A percentile compares a stretch with the other conserved stretches of the same genome.
Conservation (phyloP, 345 rosid species). For the Hypericum perforatum region DNA sequence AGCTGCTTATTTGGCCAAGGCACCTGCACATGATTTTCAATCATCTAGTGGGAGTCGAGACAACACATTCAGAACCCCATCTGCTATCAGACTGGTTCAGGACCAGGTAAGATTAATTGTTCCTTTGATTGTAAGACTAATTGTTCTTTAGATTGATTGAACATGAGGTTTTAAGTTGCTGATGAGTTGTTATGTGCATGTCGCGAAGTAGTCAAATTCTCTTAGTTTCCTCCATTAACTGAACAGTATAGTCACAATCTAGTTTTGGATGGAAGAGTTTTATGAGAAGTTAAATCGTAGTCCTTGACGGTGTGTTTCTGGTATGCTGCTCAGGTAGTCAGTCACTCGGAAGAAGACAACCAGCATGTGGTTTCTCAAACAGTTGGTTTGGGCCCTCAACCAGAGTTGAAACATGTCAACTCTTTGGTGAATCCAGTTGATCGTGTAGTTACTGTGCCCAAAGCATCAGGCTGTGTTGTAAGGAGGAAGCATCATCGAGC, state of each 20-base stretch:
- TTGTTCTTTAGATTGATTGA: too few species aligned
- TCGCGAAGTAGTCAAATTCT: too few species aligned
- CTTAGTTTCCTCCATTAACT: too few species aligned
- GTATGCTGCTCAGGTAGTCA: slow-evolving; percentile 26
- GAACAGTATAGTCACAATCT: too few species aligned
- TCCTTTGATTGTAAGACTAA: too few species aligned
- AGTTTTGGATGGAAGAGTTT: too few species aligned
- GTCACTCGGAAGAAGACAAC: slow-evolving; percentile 24
- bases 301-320: too few species aligned
- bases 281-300: too few species aligned
- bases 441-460: slow-evolving; percentile 32
- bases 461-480: slow-evolving; percentile 51
- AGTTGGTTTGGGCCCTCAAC: slow-evolving; percentile 25
- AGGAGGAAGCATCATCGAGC: slow-evolving; percentile 96
- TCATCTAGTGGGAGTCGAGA: slow-evolving; percentile 24
- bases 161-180: too few species aligned
- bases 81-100: slow-evolving; percentile 33
- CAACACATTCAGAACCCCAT: slow-evolving; percentile 20
- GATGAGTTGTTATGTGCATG: too few species aligned
- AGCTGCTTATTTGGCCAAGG: slow-evolving; percentile 29
- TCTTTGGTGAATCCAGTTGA: slow-evolving; percentile 49
- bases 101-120: slow-evolving; percentile 30
- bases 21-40: slow-evolving; percentile 28
- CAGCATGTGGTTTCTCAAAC: slow-evolving; percentile 13
- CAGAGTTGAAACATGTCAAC: slow-evolving; percentile 33